Conservation (phyloP, 257 asterid species). For the Jasminum sambac region DNA sequence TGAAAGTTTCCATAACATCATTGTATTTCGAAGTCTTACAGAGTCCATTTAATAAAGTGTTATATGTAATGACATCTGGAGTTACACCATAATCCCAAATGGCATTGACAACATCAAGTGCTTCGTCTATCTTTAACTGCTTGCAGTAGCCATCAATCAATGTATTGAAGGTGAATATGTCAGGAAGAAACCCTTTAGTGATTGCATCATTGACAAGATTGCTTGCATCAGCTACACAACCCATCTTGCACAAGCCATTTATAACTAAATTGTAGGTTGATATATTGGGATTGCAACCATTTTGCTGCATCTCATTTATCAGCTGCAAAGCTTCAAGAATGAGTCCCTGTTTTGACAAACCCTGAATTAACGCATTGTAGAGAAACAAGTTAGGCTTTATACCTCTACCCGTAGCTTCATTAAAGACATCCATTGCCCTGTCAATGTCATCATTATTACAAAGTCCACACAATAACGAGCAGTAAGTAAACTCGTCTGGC, state of each 20-base stretch:
- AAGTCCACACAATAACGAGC: slow-evolving; percentile 67
- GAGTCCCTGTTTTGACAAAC: slow-evolving; percentile 62
- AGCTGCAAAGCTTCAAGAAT: slow-evolving; percentile 71
- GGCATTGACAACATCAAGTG: slow-evolving; percentile 60
- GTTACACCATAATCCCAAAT: slow-evolving; percentile 70
- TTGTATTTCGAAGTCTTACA: slow-evolving; percentile 68
- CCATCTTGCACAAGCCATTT: slow-evolving; percentile 81
- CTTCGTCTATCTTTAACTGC: slow-evolving; percentile 65
- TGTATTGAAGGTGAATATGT: slow-evolving; percentile 86
- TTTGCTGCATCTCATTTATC: slow-evolving; percentile 69
- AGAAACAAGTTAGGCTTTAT: slow-evolving; percentile 52
- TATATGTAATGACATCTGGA: slow-evolving; percentile 84
- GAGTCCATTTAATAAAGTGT: slow-evolving; percentile 76
- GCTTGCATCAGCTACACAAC: slow-evolving; percentile 70
- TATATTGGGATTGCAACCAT: slow-evolving; percentile 63
- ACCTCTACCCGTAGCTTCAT: slow-evolving; percentile 58
- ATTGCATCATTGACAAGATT: slow-evolving; percentile 60
- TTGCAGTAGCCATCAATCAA: slow-evolving; percentile 88
- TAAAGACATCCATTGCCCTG: slow-evolving; percentile 55
- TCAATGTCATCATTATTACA: slow-evolving; percentile 71
- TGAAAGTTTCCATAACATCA: slow-evolving; percentile 73
- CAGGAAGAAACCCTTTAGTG: slow-evolving; percentile 65
- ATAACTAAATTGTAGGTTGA: slow-evolving; percentile 86
- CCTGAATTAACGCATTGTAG: slow-evolving; percentile 71
- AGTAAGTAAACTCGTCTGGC: slow-evolving; percentile 80